Evolutionary conservation across 768 basidiomycete genomes (phyloP).

Genomic region (Russula ochroleuca): DNA sequence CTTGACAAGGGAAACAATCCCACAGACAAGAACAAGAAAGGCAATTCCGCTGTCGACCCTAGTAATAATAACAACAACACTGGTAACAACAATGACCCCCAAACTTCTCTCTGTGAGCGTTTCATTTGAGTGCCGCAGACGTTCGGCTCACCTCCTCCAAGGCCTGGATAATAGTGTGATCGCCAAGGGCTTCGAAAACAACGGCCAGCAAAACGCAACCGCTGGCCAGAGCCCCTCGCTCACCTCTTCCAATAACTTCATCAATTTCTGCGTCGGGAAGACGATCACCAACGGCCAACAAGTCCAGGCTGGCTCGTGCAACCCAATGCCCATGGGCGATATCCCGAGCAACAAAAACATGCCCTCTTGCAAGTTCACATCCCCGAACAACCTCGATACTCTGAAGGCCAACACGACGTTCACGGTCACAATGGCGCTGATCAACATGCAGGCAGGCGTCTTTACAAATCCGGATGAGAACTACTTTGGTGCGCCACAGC

Average conservation of each 20-base stretch:
- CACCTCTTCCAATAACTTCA: constrained; percentile 67
- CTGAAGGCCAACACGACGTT: constrained; percentile 47
- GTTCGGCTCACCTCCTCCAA: constrained; percentile 1
- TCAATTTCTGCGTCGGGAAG: constrained; percentile 55
- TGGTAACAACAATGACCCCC: constrained; percentile 34
- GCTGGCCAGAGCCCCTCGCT: constrained; percentile 53
- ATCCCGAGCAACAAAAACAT: constrained; percentile 48
- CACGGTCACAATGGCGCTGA: constrained; percentile 44
- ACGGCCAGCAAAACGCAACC: constrained; percentile 41
- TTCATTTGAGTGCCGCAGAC: background rate
- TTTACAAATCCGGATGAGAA: constrained; percentile 52
- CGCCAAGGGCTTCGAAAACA: constrained; percentile 49
- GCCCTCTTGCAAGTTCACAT: constrained; percentile 52
- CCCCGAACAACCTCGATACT: constrained; percentile 44
- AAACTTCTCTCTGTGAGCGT: constrained; percentile 40
- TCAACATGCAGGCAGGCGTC: constrained; percentile 47
- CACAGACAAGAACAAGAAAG: background rate
- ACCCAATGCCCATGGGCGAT: constrained; percentile 57
- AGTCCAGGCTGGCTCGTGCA: constrained; percentile 49
- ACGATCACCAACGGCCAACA: constrained; percentile 60
- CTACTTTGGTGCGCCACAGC: constrained; percentile 53
- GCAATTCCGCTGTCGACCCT: too few relatives aligned
- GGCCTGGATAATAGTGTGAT: constrained; percentile 48
- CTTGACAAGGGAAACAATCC: background rate
- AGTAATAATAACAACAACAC: background rate